phyloP scores from a whole-genome alignment of 768 basidiomycete genomes.

The Cystobasidium ongulense region DNA sequence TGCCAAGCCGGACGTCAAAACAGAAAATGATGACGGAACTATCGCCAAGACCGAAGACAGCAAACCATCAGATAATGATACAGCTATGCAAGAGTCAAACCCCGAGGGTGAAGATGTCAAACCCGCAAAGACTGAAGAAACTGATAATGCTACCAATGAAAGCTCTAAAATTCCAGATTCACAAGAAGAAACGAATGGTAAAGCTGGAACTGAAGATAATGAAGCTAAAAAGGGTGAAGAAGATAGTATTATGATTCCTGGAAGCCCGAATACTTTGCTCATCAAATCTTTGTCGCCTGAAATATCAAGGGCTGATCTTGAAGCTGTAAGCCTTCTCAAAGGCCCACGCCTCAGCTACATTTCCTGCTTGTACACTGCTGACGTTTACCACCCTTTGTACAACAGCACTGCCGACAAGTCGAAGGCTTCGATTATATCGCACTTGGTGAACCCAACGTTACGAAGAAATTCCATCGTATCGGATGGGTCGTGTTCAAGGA shows the following conservation, averaged over 20 bases:
- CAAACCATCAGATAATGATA: background rate
- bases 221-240: conserved; percentile 8
- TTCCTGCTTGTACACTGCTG: background rate
- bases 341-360: too few species aligned
- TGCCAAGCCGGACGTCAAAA: conserved; percentile 4
- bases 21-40: background rate
- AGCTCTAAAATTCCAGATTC: background rate
- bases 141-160: conserved; percentile 23
- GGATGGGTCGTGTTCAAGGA: conserved; percentile 84
- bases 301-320: conserved; percentile 30
- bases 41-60: background rate
- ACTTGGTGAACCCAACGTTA: conserved; percentile 81
- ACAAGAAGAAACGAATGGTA: conserved; percentile 1
- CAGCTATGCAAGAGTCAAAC: background rate
- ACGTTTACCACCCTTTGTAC: background rate
- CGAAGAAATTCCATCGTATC: conserved; percentile 86
- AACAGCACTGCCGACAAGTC: conserved; percentile 64
- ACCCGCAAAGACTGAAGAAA: background rate
- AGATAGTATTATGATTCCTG: conserved; percentile 33
- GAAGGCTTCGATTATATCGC: conserved; percentile 82
- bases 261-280: conserved; percentile 27
- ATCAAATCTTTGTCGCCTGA: conserved; percentile 34
- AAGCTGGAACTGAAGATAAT: background rate
- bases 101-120: background rate
- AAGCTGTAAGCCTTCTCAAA: conserved; percentile 37